These are phyloP conservation scores for Neurospora hispaniola DNA, from an alignment of 495 filamentous ascomycete genomes.

Conservation along the genomic window DNA sequence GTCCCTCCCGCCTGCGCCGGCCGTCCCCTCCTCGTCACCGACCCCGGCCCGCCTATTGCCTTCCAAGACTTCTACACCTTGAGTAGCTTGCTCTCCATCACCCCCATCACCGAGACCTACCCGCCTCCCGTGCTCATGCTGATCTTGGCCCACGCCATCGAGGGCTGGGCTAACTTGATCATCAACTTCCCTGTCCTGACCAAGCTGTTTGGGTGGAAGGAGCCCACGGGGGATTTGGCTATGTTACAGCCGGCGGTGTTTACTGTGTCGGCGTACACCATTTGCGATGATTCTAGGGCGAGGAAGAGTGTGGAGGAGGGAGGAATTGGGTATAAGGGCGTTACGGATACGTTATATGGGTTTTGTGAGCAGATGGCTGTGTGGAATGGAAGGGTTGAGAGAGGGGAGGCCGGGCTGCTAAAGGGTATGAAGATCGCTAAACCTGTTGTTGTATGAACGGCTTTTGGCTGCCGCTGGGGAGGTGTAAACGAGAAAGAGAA, in stretches of 20 bases:
- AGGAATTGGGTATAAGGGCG: constrained; percentile 39
- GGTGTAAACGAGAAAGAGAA: not conserved
- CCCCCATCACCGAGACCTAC: constrained; percentile 21
- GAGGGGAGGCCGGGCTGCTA: not conserved
- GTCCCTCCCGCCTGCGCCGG: constrained; percentile 30
- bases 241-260: constrained; percentile 44
- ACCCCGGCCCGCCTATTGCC: constrained; percentile 23
- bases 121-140: constrained; percentile 36
- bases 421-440: not conserved
- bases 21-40: constrained; percentile 31
- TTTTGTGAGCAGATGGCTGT: constrained; percentile 40
- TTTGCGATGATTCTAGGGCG: constrained; percentile 40
- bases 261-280: constrained; percentile 27
- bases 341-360: constrained; percentile 38
- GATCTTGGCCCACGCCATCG: constrained; percentile 36
- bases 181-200: constrained; percentile 23
- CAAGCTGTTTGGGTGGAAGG: constrained; percentile 24
- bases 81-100: constrained; percentile 10
- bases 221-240: constrained; percentile 24
- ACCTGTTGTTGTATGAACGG: not conserved
- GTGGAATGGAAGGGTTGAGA: constrained; percentile 31
- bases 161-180: constrained; percentile 27
- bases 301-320: constrained; percentile 36
- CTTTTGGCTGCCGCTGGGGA: not conserved
- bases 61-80: constrained; percentile 25